Evolutionary conservation across 2,329 filamentous ascomycete genomes (phyloP), one percentile per base, ranked within the genome.

Genomic region (Fusarium algeriense): DNA sequence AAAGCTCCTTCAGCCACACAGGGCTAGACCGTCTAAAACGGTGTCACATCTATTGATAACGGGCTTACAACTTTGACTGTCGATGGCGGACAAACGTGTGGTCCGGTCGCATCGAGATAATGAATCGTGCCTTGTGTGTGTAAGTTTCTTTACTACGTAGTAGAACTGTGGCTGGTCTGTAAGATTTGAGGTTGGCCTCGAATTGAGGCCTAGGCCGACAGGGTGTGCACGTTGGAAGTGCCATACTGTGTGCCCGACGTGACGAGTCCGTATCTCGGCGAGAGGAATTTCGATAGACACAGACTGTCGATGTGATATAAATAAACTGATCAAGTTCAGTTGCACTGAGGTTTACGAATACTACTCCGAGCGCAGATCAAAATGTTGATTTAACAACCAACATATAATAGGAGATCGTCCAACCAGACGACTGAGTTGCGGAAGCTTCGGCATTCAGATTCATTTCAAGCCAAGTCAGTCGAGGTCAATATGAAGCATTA

Each of bases 401-500:
- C n/a, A 45, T 9, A 40, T 45, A 19, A 20, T 50, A 15, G 56
- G 30, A 64, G 60, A 70, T 72, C 56, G 32, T 43, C 61, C 52
- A 46, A 63, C 40, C 50, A 64, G 46, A 60, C 61, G 60, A 45
- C 56, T 56, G 58, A 37, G 30, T 40, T 48, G 46, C 53, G 57
- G 65, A 76, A 67, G 50, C 40, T 43, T 67, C 71, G 73, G 64
- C 60, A 50, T 55, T 46, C 58, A 56, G 73, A 63, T 56, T 43
- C 30, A 49, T 26, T 11, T 55, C 17, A 44, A 58, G 43, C 38
- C 49, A 56, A 32, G 30, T 28, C 15, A 20, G 23, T 23, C 20
- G 32, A 56, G 59, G 68, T 73, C 59, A 65, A 65, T 32, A 34
- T 45, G 49, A 57, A 53, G 65, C 48, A 64, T 67, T 60, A 64